A percentile compares a stretch with the other conserved stretches of the same genome.
Conservation (phyloP, 805 yeast species). For the Yamadazyma phyllophila region DNA sequence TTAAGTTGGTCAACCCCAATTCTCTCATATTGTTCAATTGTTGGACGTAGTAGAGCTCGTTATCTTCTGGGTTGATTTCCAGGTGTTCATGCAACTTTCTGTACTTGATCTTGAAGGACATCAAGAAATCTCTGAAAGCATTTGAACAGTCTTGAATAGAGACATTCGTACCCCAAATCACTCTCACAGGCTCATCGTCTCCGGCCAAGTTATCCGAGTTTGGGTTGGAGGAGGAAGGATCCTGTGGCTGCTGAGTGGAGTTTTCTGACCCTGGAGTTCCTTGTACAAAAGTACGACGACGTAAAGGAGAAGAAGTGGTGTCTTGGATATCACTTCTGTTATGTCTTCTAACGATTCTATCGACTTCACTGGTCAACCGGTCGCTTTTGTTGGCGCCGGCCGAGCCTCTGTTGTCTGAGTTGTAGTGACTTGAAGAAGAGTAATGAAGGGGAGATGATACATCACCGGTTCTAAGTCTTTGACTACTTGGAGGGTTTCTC, state of each 20-base stretch:
- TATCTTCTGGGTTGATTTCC: slow-evolving; percentile 53
- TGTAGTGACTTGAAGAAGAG: slow-evolving; percentile 40
- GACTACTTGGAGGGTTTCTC: slow-evolving; percentile 13
- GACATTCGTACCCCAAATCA: slow-evolving; percentile 98
- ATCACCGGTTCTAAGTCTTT: slow-evolving; percentile 25
- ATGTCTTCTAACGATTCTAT: slow-evolving; percentile 45
- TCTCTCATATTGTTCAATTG: slow-evolving; percentile 72
- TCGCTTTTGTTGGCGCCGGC: slow-evolving; percentile 43
- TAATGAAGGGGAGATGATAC: slow-evolving; percentile 53
- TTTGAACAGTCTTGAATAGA: slow-evolving; percentile 84
- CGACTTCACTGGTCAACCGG: slow-evolving; percentile 41
- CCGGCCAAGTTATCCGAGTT: slow-evolving; percentile 25
- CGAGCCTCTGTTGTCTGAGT: slow-evolving; percentile 37
- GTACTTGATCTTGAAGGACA: slow-evolving; percentile 77
- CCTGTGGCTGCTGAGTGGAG: slow-evolving; percentile 7
- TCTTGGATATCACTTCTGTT: slow-evolving; percentile 82
- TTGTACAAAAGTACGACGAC: slow-evolving; percentile 60
- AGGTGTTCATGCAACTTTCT: slow-evolving; percentile 50
- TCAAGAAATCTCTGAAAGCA: slow-evolving; percentile 76
- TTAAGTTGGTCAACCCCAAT: slow-evolving; percentile 77
- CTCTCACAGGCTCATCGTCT: slow-evolving; percentile 72
- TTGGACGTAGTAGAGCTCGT: slow-evolving; percentile 69
- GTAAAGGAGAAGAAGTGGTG: slow-evolving; percentile 61
- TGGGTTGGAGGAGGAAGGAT: slow-evolving; percentile 24
- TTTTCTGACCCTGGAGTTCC: slow-evolving; percentile 6